Evolutionary conservation across 78 protist genomes (phyloP).

Genomic region (Guillardia theta): DNA sequence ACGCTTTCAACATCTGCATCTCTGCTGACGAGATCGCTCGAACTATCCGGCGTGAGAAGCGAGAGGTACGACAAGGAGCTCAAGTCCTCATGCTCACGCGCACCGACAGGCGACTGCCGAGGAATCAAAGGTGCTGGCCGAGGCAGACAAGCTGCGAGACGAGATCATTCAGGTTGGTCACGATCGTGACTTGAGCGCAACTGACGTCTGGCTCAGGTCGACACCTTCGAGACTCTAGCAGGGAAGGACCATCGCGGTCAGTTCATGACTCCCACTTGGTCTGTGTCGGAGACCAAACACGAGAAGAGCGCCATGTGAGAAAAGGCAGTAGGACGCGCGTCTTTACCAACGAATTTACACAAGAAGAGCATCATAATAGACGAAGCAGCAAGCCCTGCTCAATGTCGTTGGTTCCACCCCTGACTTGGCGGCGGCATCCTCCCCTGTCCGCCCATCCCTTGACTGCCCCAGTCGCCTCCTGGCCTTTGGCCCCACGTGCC

Average conservation of each 20-base stretch:
- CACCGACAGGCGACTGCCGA: background rate
- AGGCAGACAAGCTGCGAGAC: constrained; percentile 41
- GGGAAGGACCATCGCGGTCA: background rate
- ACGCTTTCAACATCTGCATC: background rate
- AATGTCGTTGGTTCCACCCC: background rate
- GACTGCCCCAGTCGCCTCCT: background rate
- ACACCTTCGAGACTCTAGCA: background rate
- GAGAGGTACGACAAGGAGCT: too few species aligned
- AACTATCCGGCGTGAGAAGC: background rate
- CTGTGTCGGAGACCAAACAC: too few species aligned
- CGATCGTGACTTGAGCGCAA: too few species aligned
- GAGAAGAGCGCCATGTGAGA: background rate
- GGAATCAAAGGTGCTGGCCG: background rate
- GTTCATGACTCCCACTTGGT: background rate
- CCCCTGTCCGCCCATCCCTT: background rate
- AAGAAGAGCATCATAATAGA: background rate
- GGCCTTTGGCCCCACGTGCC: too few species aligned
- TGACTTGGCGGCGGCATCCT: background rate
- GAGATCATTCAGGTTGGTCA: constrained; percentile 40
- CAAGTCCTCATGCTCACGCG: too few species aligned
- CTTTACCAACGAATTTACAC: background rate
- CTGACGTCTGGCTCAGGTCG: too few species aligned
- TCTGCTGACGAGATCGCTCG: background rate
- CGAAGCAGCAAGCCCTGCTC: background rate
- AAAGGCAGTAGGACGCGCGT: background rate